Percentiles rank a stretch among this genome's conserved stretches.
Conservation (phyloP, 257 asterid species). For the Scutellaria barbata region DNA sequence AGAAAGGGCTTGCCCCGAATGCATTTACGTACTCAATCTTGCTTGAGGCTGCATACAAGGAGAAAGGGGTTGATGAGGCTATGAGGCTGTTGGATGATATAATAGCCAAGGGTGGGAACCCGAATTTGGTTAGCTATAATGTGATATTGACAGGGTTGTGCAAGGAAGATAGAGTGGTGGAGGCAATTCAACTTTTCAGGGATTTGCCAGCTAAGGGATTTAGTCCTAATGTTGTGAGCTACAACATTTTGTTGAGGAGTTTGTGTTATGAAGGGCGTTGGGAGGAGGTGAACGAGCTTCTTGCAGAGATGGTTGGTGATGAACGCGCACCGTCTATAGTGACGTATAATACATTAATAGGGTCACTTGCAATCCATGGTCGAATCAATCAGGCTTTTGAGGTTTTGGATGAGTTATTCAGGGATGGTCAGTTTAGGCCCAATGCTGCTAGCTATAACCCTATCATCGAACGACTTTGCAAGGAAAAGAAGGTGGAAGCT, state of each 20-base stretch:
- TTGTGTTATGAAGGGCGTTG: constrained; percentile 79
- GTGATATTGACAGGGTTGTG: constrained; percentile 82
- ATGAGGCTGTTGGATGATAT: constrained; percentile 69
- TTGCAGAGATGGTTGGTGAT: constrained; percentile 78
- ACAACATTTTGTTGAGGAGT: constrained; percentile 80
- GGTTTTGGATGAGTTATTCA: constrained; percentile 68
- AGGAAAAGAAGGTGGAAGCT: constrained; percentile 59
- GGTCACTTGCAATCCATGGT: constrained; percentile 75
- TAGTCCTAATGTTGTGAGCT: constrained; percentile 83
- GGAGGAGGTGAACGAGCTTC: constrained; percentile 84
- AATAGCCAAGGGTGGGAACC: constrained; percentile 71
- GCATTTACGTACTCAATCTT: constrained; percentile 81
- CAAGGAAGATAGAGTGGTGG: constrained; percentile 78
- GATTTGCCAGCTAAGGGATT: constrained; percentile 73
- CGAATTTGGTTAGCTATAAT: constrained; percentile 83
- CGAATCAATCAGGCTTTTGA: constrained; percentile 69
- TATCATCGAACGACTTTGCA: constrained; percentile 64
- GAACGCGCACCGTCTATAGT: constrained; percentile 68
- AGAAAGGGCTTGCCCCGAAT: constrained; percentile 81
- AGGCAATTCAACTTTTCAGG: constrained; percentile 71
- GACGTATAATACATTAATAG: constrained; percentile 71
- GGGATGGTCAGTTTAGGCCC: constrained; percentile 61
- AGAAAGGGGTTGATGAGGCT: constrained; percentile 84
- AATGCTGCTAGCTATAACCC: constrained; percentile 85
- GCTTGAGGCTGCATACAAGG: constrained; percentile 92